Base-by-base conservation (phyloP, 129 eudicot genomes). In the Smallanthus sonchifolius region DNA sequence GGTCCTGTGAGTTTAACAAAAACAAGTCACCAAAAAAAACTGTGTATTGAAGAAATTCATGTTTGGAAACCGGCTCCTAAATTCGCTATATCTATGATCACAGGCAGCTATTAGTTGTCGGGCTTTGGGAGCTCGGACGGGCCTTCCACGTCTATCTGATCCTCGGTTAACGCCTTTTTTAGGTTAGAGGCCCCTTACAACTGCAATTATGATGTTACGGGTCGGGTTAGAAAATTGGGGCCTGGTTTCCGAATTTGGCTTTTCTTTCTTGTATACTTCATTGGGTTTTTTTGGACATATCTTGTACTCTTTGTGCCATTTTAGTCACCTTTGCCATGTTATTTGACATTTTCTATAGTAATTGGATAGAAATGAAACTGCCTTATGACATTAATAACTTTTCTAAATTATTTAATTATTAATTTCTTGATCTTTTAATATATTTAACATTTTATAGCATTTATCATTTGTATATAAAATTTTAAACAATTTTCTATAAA, bases 121-220 rank as follows among this genome's bases (percentile, higher is more conserved):
- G 76, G 91, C 85, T 17, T 69, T 93, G 83, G 98, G 98, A 83
- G 98, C 97, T 60, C 78, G 98, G 73, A 62, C 95, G 17, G 92
- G 96, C 68, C 97, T 90, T 73, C 98, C 98, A 16, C 80, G 14
- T 56, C 81, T 77, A 44, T 74, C 89, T 4, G 89, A 93, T 81
- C 89, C 90, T 69, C 92, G 86, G 13, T 74, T 93, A 84, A 35
- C 60, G 35, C 82, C 83, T 70, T 92, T 87, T 84, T 82, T 92
- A 83, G 44, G 28, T 17, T 64, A 83, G 70, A 65, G 81, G 48
- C 73, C 77, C 70, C 80, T 80, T 55, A 49, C 32, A 77, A 80
- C 52, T 14, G 37, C 79, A 44, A 13, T 35, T 7, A 48, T 20
- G 5, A 24, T 68, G 65, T 15, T 61, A 72, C 56, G 40, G 15